Evolutionary conservation across 805 yeast genomes (phyloP), one percentile per base, ranked within the genome.

Genomic region (Candida awuae): DNA sequence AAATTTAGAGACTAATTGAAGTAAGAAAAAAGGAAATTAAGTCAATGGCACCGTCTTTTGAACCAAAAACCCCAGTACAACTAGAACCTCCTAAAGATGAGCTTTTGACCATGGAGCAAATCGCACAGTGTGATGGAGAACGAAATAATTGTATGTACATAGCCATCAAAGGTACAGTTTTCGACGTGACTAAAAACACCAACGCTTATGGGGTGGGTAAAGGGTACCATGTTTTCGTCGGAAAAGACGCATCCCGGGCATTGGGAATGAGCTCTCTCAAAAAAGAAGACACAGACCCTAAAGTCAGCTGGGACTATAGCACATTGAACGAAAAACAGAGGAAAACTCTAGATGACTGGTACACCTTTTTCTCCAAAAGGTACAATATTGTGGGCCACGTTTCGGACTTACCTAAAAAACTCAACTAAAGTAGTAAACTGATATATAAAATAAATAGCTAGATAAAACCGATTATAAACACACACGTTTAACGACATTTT

Each of bases 161-260:
- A 15, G 92, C 77, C 7, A 78, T 85, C 50, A 77, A 78, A 44
- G 92, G 94, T 16, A 68, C 67, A 2, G 75, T 86, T 9, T 86
- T 84, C 56, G 95, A 85, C 52, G 95, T 86, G 8, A 71, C 84
- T 0, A 54, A 63, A 33, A 85, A 84, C 52, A 49, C 56, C 10
- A 73, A 70, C 13, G 79, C 78, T 29, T 85, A 85, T 54, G 95
- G 94, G 0, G 80, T 80, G 3, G 88, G 87, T 0, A 73, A 75
- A 43, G 77, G 80, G 17, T 86, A 85, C 58, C 77, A 76, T 51
- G 74, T 68, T 6, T 67, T 85, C 30, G 84, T 77, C 8, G 95
- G 90, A 5, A 75, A 72, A 46, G 95, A 85, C 49, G 84, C 84
- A 17, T 74, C 84, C 25, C 63, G 92, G 42, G 81, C 90, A 2